Evolutionary conservation across 2,329 filamentous ascomycete species (phyloP).

Genomic region (Clonostachys byssicola): DNA sequence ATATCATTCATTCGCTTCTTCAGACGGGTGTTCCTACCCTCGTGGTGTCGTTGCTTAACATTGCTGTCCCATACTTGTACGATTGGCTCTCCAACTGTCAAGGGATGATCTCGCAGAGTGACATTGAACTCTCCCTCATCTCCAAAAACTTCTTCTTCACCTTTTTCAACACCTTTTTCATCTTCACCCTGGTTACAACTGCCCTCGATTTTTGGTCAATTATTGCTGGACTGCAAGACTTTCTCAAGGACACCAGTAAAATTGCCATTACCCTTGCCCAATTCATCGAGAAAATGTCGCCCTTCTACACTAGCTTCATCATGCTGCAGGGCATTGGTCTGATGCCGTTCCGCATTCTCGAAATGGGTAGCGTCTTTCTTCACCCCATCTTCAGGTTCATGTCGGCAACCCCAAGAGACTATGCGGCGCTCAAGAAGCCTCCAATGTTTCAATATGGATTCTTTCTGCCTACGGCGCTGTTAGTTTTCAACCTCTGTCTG

Average conservation of each 20-base stretch:
- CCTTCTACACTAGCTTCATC: conserved; percentile 92
- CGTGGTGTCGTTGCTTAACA: conserved; percentile 80
- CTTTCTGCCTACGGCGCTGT: conserved; percentile 85
- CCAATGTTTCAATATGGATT: conserved; percentile 94
- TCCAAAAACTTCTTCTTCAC: conserved; percentile 99
- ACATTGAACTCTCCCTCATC: conserved; percentile 90
- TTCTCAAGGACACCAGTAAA: conserved; percentile 72
- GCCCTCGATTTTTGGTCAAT: conserved; percentile 67
- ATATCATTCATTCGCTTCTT: conserved; percentile 70
- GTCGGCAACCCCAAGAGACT: conserved; percentile 86
- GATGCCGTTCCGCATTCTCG: conserved; percentile 85
- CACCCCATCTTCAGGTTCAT: conserved; percentile 77
- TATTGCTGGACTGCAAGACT: conserved; percentile 57
- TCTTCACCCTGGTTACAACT: conserved; percentile 86
- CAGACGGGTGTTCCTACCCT: conserved; percentile 85
- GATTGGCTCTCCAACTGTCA: conserved; percentile 88
- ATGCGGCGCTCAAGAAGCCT: conserved; percentile 75
- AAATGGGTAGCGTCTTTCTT: conserved; percentile 80
- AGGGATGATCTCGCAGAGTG: conserved; percentile 91
- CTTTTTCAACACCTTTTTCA: conserved; percentile 97
- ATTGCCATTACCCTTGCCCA: conserved; percentile 72
- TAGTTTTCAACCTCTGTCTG: conserved; percentile 91
- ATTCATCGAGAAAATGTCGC: conserved; percentile 69
- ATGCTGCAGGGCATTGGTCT: conserved; percentile 91
- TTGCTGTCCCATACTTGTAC: conserved; percentile 90